phyloP scores from a whole-genome alignment of 2,329 filamentous ascomycete genomes.

The Alternaria viburni region DNA sequence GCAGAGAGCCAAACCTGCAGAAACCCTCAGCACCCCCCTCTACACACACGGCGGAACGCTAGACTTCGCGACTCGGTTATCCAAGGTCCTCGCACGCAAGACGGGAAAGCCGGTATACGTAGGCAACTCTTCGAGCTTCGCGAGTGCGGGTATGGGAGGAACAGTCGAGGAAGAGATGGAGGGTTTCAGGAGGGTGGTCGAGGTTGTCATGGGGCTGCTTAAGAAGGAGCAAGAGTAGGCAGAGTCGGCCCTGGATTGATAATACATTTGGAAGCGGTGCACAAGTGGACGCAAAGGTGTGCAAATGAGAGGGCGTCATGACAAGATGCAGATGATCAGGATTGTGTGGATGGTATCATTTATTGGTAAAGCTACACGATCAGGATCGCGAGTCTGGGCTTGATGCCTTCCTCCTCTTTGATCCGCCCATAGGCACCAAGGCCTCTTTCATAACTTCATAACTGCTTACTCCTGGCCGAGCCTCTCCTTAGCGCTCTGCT shows the following conservation, averaged over 20 bases:
- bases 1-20: conserved; percentile 52
- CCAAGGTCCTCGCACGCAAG: conserved; percentile 80
- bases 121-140: conserved; percentile 83
- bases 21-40: conserved; percentile 78
- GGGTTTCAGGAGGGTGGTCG: conserved; percentile 76
- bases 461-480: conserved; percentile 47
- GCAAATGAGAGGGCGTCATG: background rate
- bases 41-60: conserved; percentile 77
- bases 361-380: background rate
- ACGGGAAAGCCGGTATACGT: conserved; percentile 83
- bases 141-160: conserved; percentile 74
- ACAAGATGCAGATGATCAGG: background rate
- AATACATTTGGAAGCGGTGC: no score
- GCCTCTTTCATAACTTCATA: background rate
- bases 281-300: no score
- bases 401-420: background rate
- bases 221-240: conserved; percentile 12
- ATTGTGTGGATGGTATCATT: background rate
- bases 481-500: conserved; percentile 61
- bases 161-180: conserved; percentile 95
- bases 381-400: background rate
- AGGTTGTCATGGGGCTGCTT: conserved; percentile 68
- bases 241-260: no score
- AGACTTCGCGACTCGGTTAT: conserved; percentile 85
- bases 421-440: background rate